phyloP scores from a whole-genome alignment of 2,329 filamentous ascomycete genomes.

The Fusarium chaquense region DNA sequence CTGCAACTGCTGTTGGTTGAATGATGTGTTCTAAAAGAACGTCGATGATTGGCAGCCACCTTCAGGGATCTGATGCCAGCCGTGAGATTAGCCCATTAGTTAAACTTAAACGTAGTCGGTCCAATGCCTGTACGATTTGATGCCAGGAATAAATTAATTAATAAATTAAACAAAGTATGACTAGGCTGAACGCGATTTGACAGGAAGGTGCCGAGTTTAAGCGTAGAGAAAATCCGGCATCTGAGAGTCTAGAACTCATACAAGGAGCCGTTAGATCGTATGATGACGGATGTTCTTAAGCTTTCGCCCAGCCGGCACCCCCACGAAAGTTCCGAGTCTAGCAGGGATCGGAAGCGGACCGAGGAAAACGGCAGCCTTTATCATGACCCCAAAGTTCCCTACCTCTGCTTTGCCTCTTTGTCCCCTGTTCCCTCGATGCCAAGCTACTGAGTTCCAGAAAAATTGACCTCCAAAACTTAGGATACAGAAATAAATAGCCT shows the following conservation, averaged over 20 bases:
- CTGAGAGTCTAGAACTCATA: neutral
- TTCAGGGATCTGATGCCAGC: neutral
- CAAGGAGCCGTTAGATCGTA: conserved; percentile 14
- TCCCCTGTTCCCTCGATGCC: conserved; percentile 2
- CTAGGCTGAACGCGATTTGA: neutral
- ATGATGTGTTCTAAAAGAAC: neutral
- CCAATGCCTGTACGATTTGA: neutral
- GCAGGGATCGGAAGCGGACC: conserved; percentile 24
- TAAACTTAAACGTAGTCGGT: neutral
- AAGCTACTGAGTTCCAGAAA: neutral
- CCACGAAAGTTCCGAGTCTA: conserved; percentile 1
- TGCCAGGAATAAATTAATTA: neutral
- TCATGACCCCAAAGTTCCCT: neutral
- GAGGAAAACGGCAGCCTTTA: neutral
- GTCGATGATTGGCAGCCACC: neutral
- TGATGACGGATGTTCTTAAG: conserved; percentile 15
- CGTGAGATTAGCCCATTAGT: neutral
- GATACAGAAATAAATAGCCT: no score
- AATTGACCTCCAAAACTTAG: no score
- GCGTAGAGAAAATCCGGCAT: neutral
- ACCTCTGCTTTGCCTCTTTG: neutral
- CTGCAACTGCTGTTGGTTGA: neutral
- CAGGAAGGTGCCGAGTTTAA: neutral
- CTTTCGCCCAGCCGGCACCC: conserved; percentile 37
- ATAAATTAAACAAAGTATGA: neutral